Conservation (phyloP, 163 green algal species). For the Scenedesmus sp. region DNA sequence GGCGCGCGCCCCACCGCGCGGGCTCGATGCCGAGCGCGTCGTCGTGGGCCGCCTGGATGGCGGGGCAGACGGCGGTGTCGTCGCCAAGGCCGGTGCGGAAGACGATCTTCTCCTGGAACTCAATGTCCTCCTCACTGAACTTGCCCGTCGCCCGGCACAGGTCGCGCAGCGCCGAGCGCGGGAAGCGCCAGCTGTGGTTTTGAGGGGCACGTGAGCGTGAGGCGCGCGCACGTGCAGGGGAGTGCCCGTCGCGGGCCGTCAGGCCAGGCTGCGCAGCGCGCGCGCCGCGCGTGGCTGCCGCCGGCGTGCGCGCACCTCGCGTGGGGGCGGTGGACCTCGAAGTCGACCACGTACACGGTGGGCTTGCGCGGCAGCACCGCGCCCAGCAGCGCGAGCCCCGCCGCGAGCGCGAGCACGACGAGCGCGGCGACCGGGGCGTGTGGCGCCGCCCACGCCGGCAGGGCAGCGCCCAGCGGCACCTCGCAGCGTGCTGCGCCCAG, state of each 20-base stretch:
- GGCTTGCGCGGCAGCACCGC: neutral
- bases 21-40: conserved; percentile 57
- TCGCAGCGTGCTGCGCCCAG: neutral
- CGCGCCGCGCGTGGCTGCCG: too few relatives aligned
- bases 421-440: neutral
- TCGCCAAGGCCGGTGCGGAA: conserved; percentile 53
- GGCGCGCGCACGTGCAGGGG: conserved; percentile 85
- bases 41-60: conserved; percentile 13
- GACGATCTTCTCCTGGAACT: conserved; percentile 94
- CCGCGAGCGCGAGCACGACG: neutral
- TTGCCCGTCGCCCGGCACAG: conserved; percentile 38
- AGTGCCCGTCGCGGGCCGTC: too few relatives aligned
- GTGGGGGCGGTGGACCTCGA: conserved; percentile 32
- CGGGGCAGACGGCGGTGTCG: conserved; percentile 39
- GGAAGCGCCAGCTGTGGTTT: conserved; percentile 45
- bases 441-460: too few relatives aligned
- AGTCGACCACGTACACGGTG: conserved; percentile 36
- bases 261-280: too few relatives aligned
- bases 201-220: conserved; percentile 77
- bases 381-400: conserved; percentile 2
- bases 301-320: conserved; percentile 26
- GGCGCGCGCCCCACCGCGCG: too few relatives aligned
- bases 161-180: conserved; percentile 11
- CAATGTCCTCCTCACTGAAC: conserved; percentile 70
- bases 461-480: too few relatives aligned